Base-by-base conservation (phyloP, 140 eudicot species). In the Erigeron philadelphicus region DNA sequence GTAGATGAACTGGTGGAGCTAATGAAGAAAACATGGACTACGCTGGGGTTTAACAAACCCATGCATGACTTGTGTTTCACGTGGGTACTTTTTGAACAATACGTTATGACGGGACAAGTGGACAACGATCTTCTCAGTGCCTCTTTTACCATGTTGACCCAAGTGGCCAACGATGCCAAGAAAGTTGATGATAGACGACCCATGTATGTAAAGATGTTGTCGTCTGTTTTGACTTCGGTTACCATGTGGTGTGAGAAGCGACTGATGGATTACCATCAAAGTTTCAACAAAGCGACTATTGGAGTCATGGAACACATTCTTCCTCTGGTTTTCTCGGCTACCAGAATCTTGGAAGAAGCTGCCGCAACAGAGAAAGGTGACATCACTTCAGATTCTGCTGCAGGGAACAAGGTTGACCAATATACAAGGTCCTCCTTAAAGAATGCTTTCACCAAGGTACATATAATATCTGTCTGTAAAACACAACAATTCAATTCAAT, bases 1-100 rank as follows among this genome's bases (percentile, higher is more conserved):
- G 88, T 86, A 6, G 98, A 93, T 48, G 96, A 93, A 77, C 75
- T 93, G 4, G 18, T 89, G 1, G 98, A 93, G 81, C 77, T 93
- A 0, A 88, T 93, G 88, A 89, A 89, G 78, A 93, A 93, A 71
- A 86, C 98, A 38, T 93, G 98, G 98, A 21, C 83, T 8, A 89
- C 84, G 1, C 52, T 93, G 31, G 96, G 95, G 13, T 76, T 89
- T n/a, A 86, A 78, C 35, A 81, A 81, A 31, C 73, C 91, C 0
- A 70, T 93, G 7, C 98, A 93, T 25, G 87, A 86, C 61, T 55
- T 93, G 71, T 93, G 98, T 55, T 83, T 93, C 61, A 82, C 90
- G 38, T 93, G 96, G 96, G 90, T 93, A 9, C 74, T 93, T 47
- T 93, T 93, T 21, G 83, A 83, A 40, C 95, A 93, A 50, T 93